Evolutionary conservation across 2,329 filamentous ascomycete genomes (phyloP).

Genomic region (Scedosporium dehoogii): DNA sequence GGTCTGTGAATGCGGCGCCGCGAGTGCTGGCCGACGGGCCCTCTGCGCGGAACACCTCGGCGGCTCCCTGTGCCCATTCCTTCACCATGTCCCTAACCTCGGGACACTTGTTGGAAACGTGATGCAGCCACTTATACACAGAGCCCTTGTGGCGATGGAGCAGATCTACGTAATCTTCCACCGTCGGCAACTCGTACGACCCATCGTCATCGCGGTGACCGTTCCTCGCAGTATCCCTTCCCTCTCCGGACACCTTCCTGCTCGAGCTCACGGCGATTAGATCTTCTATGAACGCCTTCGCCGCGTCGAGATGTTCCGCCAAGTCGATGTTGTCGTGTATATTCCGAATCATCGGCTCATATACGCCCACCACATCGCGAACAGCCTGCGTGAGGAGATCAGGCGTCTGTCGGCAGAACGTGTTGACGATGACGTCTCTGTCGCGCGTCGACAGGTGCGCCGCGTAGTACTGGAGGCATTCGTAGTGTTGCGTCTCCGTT

Average conservation of each 20-base stretch:
- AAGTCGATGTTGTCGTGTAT: constrained; percentile 65
- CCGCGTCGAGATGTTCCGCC: constrained; percentile 55
- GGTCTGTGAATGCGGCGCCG: constrained; percentile 19
- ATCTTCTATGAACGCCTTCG: constrained; percentile 60
- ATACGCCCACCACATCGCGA: constrained; percentile 54
- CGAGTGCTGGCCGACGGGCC: constrained; percentile 1
- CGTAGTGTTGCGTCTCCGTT: constrained; percentile 49
- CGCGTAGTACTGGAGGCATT: constrained; percentile 60
- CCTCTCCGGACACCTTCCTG: constrained; percentile 17
- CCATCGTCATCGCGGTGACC: no score
- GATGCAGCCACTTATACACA: constrained; percentile 62
- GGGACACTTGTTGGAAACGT: constrained; percentile 57
- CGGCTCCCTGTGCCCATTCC: constrained; percentile 48
- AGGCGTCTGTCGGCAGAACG: constrained; percentile 58
- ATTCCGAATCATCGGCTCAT: constrained; percentile 63
- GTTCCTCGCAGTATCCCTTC: background rate
- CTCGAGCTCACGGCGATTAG: constrained; percentile 52
- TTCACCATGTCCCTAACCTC: constrained; percentile 52
- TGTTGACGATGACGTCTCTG: constrained; percentile 57
- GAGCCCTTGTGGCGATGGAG: constrained; percentile 53
- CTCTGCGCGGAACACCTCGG: constrained; percentile 41
- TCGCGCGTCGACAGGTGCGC: constrained; percentile 63
- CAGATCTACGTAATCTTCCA: constrained; percentile 63
- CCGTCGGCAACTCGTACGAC: constrained; percentile 36
- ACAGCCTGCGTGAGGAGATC: constrained; percentile 64